Percentiles rank a stretch among this genome's conserved stretches.
Evolutionary conservation across 768 basidiomycete genomes (phyloP).

Genomic region (Pholiota conissans): DNA sequence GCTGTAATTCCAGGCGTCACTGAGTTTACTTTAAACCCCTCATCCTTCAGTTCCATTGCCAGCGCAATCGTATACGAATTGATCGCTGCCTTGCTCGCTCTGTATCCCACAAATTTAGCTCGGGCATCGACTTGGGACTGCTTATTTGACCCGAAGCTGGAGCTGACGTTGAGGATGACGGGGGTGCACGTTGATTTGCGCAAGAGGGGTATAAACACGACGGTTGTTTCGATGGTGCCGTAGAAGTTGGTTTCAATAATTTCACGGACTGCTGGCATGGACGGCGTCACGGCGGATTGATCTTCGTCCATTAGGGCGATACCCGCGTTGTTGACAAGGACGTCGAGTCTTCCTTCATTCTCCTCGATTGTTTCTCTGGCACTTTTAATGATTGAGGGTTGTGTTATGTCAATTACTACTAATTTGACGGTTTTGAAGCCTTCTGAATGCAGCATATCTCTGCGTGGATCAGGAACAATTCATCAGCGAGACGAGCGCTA

Average conservation of each 20-base stretch:
- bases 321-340: constrained; percentile 48
- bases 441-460: constrained; percentile 30
- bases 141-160: constrained; percentile 45
- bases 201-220: constrained; percentile 39
- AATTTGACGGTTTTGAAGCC: constrained; percentile 29
- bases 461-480: constrained; percentile 5
- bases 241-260: constrained; percentile 43
- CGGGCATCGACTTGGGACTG: constrained; percentile 29
- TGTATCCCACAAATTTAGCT: constrained; percentile 49
- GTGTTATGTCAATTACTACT: constrained; percentile 40
- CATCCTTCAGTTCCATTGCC: too few species aligned
- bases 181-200: constrained; percentile 27
- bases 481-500: not conserved
- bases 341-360: constrained; percentile 39
- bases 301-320: constrained; percentile 14
- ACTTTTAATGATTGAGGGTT: constrained; percentile 29
- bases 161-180: constrained; percentile 41
- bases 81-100: constrained; percentile 70
- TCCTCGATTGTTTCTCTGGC: constrained; percentile 37
- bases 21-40: too few species aligned
- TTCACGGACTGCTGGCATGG: constrained; percentile 31
- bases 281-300: constrained; percentile 34
- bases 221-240: constrained; percentile 42
- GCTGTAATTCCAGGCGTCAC: too few species aligned
- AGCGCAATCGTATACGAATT: constrained; percentile 59